Conservation (phyloP, 306 rosid species). For the Mimosa bimucronata region DNA sequence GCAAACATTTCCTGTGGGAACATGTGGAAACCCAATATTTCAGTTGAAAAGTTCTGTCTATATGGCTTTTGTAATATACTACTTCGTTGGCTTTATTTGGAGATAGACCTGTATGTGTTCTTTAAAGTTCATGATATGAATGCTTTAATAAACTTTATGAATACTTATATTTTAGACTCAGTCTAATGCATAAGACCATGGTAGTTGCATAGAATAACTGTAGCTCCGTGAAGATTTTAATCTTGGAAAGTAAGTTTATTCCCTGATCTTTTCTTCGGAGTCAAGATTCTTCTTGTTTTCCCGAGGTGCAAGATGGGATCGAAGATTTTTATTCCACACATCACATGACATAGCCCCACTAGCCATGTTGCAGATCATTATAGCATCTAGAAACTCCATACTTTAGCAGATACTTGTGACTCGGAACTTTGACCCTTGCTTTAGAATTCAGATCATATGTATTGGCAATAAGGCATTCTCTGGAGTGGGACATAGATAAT, state of each 20-base stretch:
- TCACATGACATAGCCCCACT: conserved; percentile 37
- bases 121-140: not conserved
- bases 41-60: conserved; percentile 27
- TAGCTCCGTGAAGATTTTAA: conserved; percentile 36
- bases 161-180: not conserved
- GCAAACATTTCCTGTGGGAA: conserved; percentile 30
- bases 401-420: conserved; percentile 15
- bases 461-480: not conserved
- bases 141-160: not conserved
- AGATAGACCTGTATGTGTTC: not conserved
- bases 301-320: conserved; percentile 36
- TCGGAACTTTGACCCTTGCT: not conserved
- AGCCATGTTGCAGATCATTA: conserved; percentile 21
- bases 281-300: conserved; percentile 52
- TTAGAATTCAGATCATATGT: too few species aligned
- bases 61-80: conserved; percentile 12
- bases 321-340: conserved; percentile 34
- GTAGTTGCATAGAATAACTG: not conserved
- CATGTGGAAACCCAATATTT: conserved; percentile 44
- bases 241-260: conserved; percentile 36
- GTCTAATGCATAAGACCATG: not conserved
- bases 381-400: not conserved
- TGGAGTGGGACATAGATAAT: not conserved
- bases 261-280: not conserved
- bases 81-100: conserved; percentile 56